Base-by-base conservation (phyloP, 257 asterid genomes). In the Cruciata laevipes region DNA sequence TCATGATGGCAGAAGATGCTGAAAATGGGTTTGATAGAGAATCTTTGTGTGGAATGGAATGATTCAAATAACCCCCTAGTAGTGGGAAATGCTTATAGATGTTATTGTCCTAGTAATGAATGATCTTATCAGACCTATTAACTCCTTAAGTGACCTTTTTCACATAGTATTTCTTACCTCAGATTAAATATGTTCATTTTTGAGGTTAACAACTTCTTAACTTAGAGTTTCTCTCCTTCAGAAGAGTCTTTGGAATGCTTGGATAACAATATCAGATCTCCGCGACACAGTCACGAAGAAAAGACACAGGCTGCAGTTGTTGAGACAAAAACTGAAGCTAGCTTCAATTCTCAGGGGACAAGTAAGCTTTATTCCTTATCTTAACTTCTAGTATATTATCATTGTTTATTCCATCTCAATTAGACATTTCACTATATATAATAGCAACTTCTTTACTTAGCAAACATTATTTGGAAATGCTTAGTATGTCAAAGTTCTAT, bases 161-260 rank as follows among this genome's bases (percentile, higher is more conserved):
- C 25, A 7, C 6, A 2, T 35, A n/a, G n/a, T n/a, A 27, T 12
- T 25, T 65, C 16, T 64, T 42, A 16, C 63, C 23, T 3, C 5
- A 3, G 2, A 3, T n/a, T 6, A 11, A 21, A n/a, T 67, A 1
- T 44, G 6, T 31, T 42, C 8, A 20, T 65, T 40, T 35, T 12
- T 42, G 11, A 55, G 21, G 33, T 27, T 4, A 1, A 4, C 12
- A 5, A 23, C 66, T 66, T 49, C 56, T 61, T 35, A 71, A 35
- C 63, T 44, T 49, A 53, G 32, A 52, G 12, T 14, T 55, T 33
- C 69, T 67, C 61, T 73, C 55, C 73, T 61, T 75, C 89, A 93
- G 98, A 90, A 83, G 80, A 79, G 80, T 74, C 85, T 93, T 57
- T 89, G 98, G 98, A 88, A 88, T 56, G 97, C 97, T 9, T 87